These are phyloP conservation scores for Trapa bicornis DNA, from an alignment of 345 rosid genomes.

Conservation along the genomic window DNA sequence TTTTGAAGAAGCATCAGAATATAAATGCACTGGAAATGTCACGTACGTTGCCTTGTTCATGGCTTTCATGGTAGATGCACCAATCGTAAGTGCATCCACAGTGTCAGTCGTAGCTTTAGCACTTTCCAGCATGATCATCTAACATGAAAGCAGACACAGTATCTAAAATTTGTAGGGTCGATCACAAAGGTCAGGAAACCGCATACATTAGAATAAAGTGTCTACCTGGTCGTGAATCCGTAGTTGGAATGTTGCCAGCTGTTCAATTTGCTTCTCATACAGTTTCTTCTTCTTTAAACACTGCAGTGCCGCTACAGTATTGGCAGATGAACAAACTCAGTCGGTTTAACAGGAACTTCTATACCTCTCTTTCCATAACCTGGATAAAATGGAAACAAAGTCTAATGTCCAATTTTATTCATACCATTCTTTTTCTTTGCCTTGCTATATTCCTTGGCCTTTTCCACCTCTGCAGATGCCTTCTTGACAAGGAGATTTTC, in stretches of 20 bases:
- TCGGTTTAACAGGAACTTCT: not conserved
- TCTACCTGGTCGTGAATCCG: slow-evolving; percentile 36
- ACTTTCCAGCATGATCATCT: slow-evolving; percentile 40
- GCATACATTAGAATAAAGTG: not conserved
- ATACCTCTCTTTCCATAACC: too few species aligned
- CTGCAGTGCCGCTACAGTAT: slow-evolving; percentile 29
- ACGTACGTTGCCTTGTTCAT: slow-evolving; percentile 28
- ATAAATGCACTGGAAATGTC: too few species aligned
- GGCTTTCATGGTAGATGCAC: slow-evolving; percentile 40
- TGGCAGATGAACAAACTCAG: not conserved
- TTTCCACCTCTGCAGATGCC: slow-evolving; percentile 30
- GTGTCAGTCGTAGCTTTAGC: slow-evolving; percentile 43
- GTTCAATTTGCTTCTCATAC: slow-evolving; percentile 32
- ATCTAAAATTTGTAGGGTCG: not conserved
- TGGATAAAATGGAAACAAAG: not conserved
- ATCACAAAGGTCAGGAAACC: not conserved
- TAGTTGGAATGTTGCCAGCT: slow-evolving; percentile 31
- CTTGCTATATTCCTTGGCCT: slow-evolving; percentile 25
- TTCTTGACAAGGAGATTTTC: slow-evolving; percentile 28
- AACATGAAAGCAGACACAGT: not conserved
- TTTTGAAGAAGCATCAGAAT: too few species aligned
- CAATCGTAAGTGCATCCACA: slow-evolving; percentile 37
- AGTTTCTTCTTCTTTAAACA: slow-evolving; percentile 16
- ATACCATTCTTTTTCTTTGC: slow-evolving; percentile 33
- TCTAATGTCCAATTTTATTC: not conserved